Percentiles rank a stretch among this genome's conserved stretches.
phyloP scores from a whole-genome alignment of 2,329 filamentous ascomycete genomes.

The Nothophaeocryptopus gaeumannii region DNA sequence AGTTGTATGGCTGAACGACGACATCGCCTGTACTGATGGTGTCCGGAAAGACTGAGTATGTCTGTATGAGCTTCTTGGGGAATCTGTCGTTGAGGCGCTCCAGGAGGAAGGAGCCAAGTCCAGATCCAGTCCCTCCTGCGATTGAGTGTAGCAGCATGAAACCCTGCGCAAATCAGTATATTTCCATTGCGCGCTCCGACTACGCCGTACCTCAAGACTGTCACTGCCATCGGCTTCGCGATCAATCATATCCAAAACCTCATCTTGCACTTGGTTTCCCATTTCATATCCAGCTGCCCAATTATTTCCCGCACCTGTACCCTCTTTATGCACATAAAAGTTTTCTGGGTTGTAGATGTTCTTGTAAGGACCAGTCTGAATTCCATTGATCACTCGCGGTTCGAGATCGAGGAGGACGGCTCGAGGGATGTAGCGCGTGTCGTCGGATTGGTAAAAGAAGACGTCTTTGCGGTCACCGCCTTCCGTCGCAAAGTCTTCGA shows the following conservation, averaged over 20 bases:
- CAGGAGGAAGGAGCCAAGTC: constrained; percentile 90
- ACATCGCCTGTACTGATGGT: constrained; percentile 84
- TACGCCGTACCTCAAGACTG: constrained; percentile 59
- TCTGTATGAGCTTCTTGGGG: constrained; percentile 98
- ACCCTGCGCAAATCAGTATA: constrained; percentile 52
- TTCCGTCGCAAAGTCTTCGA: constrained; percentile 96
- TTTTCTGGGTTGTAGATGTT: constrained; percentile 99
- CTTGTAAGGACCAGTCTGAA: constrained; percentile 89
- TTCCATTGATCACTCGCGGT: constrained; percentile 86
- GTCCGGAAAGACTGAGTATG: constrained; percentile 97
- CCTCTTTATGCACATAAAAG: constrained; percentile 94
- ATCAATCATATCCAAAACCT: constrained; percentile 99
- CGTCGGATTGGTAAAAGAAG: constrained; percentile 98
- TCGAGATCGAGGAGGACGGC: constrained; percentile 95
- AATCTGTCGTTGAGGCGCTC: constrained; percentile 96
- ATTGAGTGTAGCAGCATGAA: constrained; percentile 99
- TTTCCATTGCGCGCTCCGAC: not conserved
- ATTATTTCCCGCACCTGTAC: constrained; percentile 92
- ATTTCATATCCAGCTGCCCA: constrained; percentile 97
- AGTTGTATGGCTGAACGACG: constrained; percentile 98
- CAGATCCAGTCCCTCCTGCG: constrained; percentile 91
- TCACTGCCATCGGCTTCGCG: constrained; percentile 97
- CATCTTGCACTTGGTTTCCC: constrained; percentile 87
- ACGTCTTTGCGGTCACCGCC: constrained; percentile 98
- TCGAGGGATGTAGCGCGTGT: constrained; percentile 95